Percentiles rank a stretch among this genome's conserved stretches.
These are phyloP conservation scores for Yamadazyma ubonensis DNA, from an alignment of 805 yeast genomes.

Conservation along the genomic window DNA sequence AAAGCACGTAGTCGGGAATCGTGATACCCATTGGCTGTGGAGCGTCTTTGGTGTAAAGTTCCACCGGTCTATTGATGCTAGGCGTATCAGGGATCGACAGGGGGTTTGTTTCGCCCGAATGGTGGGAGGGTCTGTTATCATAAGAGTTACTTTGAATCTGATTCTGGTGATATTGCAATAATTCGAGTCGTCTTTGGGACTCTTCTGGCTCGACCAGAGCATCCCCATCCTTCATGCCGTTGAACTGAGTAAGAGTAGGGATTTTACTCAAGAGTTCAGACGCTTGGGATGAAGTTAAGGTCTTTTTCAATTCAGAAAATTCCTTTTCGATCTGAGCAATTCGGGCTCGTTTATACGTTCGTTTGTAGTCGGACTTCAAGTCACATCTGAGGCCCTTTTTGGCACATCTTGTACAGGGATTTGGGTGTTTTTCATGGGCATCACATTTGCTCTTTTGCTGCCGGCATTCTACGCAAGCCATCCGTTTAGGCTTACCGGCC, in stretches of 20 bases:
- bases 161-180: conserved; percentile 3
- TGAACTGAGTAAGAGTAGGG: conserved; percentile 21
- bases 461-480: conserved; percentile 95
- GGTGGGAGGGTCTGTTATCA: conserved; percentile 4
- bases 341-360: conserved; percentile 86
- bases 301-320: conserved; percentile 63
- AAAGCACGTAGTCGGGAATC: conserved; percentile 19
- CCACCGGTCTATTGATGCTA: conserved; percentile 19
- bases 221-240: conserved; percentile 1
- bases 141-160: not conserved
- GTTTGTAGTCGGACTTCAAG: conserved; percentile 75
- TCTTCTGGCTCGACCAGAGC: not conserved
- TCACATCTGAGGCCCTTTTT: conserved; percentile 71
- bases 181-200: not conserved
- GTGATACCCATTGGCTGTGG: not conserved
- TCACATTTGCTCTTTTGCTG: conserved; percentile 94
- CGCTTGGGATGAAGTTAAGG: conserved; percentile 39
- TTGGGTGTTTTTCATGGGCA: conserved; percentile 71
- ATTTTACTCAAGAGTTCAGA: conserved; percentile 28
- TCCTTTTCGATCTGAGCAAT: conserved; percentile 84
- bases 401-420: conserved; percentile 78
- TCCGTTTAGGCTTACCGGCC: conserved; percentile 43
- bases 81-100: conserved; percentile 31
- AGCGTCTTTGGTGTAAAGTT: conserved; percentile 1
- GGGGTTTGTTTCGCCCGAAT: conserved; percentile 16